phyloP scores from a whole-genome alignment of 345 rosid genomes.

The Punica granatum region DNA sequence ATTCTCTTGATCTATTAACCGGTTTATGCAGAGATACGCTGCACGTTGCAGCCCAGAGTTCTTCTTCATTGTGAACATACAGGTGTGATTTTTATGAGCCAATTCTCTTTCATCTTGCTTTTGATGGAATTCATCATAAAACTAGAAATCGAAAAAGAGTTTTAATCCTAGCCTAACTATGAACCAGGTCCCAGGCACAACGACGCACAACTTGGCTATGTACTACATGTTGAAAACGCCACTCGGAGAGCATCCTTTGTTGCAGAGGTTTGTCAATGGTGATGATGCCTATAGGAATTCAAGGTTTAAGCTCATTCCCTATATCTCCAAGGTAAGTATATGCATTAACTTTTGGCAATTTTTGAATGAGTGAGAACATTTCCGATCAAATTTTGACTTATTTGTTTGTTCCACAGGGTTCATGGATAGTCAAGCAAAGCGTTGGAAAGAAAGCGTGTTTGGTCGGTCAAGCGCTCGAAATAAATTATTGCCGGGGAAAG shows the following conservation, averaged over 20 bases:
- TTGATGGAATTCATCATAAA: neutral
- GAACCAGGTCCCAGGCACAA: conserved; percentile 65
- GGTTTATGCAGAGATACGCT: conserved; percentile 40
- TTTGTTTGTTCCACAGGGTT: conserved; percentile 35
- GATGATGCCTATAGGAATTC: conserved; percentile 87
- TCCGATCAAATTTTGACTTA: neutral
- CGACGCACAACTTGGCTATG: conserved; percentile 50
- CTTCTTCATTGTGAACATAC: conserved; percentile 75
- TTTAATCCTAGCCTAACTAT: neutral
- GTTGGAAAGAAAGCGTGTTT: conserved; percentile 88
- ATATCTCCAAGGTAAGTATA: conserved; percentile 60
- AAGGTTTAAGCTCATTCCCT: conserved; percentile 90
- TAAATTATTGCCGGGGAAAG: conserved; percentile 54
- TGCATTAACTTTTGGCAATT: no score
- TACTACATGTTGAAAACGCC: conserved; percentile 75
- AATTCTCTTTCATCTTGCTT: neutral
- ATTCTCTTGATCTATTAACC: neutral
- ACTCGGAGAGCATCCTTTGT: conserved; percentile 57
- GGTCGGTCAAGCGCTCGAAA: conserved; percentile 70
- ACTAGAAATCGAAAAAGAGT: neutral
- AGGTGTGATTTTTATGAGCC: conserved; percentile 40
- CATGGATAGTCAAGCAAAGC: conserved; percentile 96
- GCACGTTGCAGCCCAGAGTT: conserved; percentile 56
- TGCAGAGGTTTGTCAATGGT: conserved; percentile 75
- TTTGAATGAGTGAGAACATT: no score